A percentile compares a stretch with the other conserved stretches of the same genome.
phyloP scores from a whole-genome alignment of 345 rosid genomes.

The Barbarea vulgaris region DNA sequence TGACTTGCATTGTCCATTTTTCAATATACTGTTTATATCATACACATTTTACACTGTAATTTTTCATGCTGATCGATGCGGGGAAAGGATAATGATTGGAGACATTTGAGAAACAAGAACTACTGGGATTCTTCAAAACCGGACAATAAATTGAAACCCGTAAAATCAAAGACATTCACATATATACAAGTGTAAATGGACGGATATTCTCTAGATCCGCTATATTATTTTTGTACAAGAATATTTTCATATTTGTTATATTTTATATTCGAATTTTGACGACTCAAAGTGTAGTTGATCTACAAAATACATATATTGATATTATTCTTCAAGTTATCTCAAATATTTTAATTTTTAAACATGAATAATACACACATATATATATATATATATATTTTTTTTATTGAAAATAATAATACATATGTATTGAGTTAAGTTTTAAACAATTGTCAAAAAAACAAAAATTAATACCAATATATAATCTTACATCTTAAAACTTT shows the following conservation, averaged over 20 bases:
- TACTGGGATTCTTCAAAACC: neutral
- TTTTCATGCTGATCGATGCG: too few relatives aligned
- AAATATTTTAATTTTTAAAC: neutral
- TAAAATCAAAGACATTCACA: neutral
- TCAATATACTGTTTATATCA: neutral
- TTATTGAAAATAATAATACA: too few relatives aligned
- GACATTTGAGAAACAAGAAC: neutral
- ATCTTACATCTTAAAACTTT: neutral
- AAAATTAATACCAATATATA: neutral
- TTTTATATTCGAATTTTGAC: neutral
- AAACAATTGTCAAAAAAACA: neutral
- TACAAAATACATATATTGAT: neutral
- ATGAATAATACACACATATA: neutral
- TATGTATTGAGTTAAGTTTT: neutral
- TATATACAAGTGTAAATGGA: neutral
- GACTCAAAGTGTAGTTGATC: neutral
- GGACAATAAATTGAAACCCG: neutral
- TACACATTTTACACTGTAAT: neutral
- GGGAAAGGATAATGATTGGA: neutral
- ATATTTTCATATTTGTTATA: neutral
- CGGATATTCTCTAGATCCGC: neutral
- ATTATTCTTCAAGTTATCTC: neutral
- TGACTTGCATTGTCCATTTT: neutral
- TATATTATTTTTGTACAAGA: neutral
- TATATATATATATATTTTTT: too few relatives aligned